Conservation (phyloP, 768 basidiomycete genomes). For the Tylopilus intermedius region DNA sequence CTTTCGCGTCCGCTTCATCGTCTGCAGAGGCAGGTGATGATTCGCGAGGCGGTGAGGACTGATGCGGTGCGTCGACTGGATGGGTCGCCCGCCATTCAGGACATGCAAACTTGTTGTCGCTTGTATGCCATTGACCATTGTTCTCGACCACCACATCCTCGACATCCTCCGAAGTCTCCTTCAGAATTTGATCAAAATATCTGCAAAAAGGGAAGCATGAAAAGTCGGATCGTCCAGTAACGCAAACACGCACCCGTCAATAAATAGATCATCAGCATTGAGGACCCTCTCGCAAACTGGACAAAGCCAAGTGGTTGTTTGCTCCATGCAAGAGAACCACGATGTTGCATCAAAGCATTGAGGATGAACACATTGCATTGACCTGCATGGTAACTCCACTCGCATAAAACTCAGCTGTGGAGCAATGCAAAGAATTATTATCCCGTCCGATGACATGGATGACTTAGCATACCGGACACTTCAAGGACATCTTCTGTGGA, state of each 20-base stretch:
- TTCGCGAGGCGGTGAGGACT: slow-evolving; percentile 27
- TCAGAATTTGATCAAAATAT: slow-evolving; percentile 83
- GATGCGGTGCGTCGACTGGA: slow-evolving; percentile 29
- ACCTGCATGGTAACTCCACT: slow-evolving; percentile 79
- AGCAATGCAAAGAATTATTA: neutral
- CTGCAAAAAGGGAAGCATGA: slow-evolving; percentile 36
- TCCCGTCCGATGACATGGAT: neutral
- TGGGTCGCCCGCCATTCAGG: slow-evolving; percentile 61
- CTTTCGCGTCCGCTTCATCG: slow-evolving; percentile 31
- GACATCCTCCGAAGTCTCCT: slow-evolving; percentile 66
- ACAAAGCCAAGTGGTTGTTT: slow-evolving; percentile 94
- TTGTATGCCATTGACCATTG: slow-evolving; percentile 93
- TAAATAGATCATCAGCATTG: slow-evolving; percentile 74
- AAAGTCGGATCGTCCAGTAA: neutral
- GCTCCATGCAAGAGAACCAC: slow-evolving; percentile 94
- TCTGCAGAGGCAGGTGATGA: slow-evolving; percentile 28
- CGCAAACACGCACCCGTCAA: slow-evolving; percentile 70
- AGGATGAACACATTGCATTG: slow-evolving; percentile 79
- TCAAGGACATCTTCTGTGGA: slow-evolving; percentile 83
- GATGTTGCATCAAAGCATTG: slow-evolving; percentile 95
- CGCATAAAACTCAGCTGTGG: slow-evolving; percentile 79
- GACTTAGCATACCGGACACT: slow-evolving; percentile 74
- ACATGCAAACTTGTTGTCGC: slow-evolving; percentile 81
- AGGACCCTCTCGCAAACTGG: slow-evolving; percentile 86
- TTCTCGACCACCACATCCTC: slow-evolving; percentile 94